Base-by-base conservation (phyloP, 768 basidiomycete species). In the Russula compacta region DNA sequence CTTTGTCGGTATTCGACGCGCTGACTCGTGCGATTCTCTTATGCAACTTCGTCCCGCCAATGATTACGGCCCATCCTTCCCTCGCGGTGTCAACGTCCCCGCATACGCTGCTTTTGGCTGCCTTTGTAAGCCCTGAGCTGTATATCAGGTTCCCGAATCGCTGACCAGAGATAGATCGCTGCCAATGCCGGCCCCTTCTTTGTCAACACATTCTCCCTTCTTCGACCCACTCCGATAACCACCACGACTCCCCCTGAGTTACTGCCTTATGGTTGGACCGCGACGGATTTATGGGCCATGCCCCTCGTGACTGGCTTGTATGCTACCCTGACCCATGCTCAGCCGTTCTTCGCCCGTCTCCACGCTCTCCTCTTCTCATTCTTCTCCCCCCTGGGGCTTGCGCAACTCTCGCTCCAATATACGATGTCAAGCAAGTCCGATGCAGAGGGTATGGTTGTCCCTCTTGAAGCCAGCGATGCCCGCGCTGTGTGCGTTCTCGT, bases 231-330 rank as follows among this genome's bases (percentile, higher is more conserved):
- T 6, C 75, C 86, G 0, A 77, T 91, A 64, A 68, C 81, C 7
- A 71, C 92, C n/a, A 76, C 83, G 36, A 92, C 90, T 0, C 93
- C 93, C 1, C 78, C 84, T 0, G 93, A 94, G 69, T 79, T 97
- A 6, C 77, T 78, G 58, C 80, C 89, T 0, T 87, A 87, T 58
- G 93, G 93, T 17, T 95, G 93, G 93, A 87, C 84, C 44, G 82
- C 84, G 36, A 80, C 83, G 0, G 93, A 95, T 70, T 71, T 93
- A 42, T 95, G 92, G 92, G 82, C 83, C 72, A 91, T 93, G 11
- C 86, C 91, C 6, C 73, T 85, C 61, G 75, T 85, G 66, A 92
- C 91, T 14, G 87, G 77, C 2, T 69, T 94, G 11, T 94, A 89
- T 71, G 85, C 92, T 58, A 80, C 85, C 61, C 78, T 94, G 52